Evolutionary conservation across 495 filamentous ascomycete genomes (phyloP), one percentile per base, ranked within the genome.

Genomic region (Penicillium ucsense): DNA sequence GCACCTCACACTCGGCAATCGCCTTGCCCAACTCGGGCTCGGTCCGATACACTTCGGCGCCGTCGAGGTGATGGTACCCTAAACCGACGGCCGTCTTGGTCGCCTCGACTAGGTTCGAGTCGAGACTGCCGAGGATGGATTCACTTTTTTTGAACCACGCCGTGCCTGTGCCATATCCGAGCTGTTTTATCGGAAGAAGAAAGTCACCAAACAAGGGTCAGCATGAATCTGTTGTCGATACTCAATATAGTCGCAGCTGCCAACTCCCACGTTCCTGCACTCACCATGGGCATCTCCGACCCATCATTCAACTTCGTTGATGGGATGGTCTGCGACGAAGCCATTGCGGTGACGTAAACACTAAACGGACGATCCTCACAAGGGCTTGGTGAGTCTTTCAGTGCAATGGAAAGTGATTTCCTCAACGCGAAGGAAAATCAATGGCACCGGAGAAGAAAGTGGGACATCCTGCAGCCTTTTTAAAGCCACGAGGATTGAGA

Each of bases 31-130:
- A 67, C 56, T 91, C 86, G 34, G 62, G 53, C 60, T 95, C 89
- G 36, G 88, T 95, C 52, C 79, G 76, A 68, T 95, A 92, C 5
- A 79, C 79, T 79, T 94, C 84, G 30, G 89, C 89, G 7, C 83
- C 81, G 64, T 95, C 89, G 11, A 91, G 70, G 55, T 94, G 87
- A 45, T 70, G 63, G 64, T 84, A 94, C 28, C 85, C 87, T 32
- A 79, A 63, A 41, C 78, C 77, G 51, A 89, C 78, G 4, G 88
- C 86, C 30, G 63, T 77, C 40, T 87, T 76, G n/a, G 82, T 72
- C 9, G 72, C 64, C 5, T 83, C 76, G 31, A 88, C 67, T 35
- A 81, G 49, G 9, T 62, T 53, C 20, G 20, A 20, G 20, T 20
- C 20, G 20, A 20, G 20, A 5, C 55, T 59, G 10, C 67, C 59